Base-by-base conservation (phyloP, 2,329 filamentous ascomycete species). In the Penicillium crustosum region DNA sequence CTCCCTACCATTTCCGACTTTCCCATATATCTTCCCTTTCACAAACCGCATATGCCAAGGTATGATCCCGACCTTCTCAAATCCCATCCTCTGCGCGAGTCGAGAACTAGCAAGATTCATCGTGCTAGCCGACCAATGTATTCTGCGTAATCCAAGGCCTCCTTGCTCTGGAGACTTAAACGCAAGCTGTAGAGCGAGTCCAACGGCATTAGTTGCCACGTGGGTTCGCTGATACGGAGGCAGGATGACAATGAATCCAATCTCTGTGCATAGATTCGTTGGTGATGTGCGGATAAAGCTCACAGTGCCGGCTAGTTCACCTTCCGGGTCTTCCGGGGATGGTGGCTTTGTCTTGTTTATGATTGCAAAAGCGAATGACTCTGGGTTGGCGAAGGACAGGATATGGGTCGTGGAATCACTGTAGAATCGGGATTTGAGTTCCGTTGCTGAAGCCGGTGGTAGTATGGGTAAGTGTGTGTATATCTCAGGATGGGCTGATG, bases 1-100 rank as follows among this genome's bases (percentile, higher is more conserved):
- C 6, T 9, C 48, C n/a, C 39, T 61, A 1, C 60, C 61, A 60
- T 65, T 58, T 4, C 63, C 63, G 19, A 61, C 25, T 17, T 65
- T 65, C 1, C 60, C 63, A 38, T 41, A 49, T 0, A 25, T 12
- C 33, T 53, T 61, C 1, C 63, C 63, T 10, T 61, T 58, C 1
- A 60, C 31, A 43, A 65, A 63, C 1, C 63, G 60, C 48, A 63
- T 61, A 53, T 64, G 58, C 61, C 61, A 65, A 4, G 42, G 53
- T 5, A 55, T 60, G 33, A 63, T 17, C 4, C 63, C 63, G 7
- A 60, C 19, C 19, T 27, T 52, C 25, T 53, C 56, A 41, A 65
- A 65, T n/a, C 61, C 63, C 61, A 65, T 61, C 47, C 58, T 61
- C 48, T 61, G 58, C 7, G 63, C 63, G 29, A 65, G 53, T 9